Evolutionary conservation across 495 filamentous ascomycete species (phyloP), one percentile per base, ranked within the genome.

Genomic region (Talaromyces nanjingensis): DNA sequence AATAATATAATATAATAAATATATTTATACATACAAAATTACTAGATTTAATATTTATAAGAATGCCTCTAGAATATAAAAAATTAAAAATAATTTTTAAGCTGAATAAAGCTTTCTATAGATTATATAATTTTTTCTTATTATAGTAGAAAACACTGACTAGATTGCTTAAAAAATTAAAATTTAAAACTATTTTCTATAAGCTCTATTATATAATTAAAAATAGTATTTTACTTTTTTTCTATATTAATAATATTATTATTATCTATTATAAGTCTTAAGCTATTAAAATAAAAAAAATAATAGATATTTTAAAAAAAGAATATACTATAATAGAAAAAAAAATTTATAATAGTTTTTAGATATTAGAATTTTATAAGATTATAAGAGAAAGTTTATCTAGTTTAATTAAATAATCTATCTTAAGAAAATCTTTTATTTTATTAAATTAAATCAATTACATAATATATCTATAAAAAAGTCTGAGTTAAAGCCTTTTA

Each of bases 171-270:
- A 2, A 3, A 1, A 56, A 69, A 7, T 39, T 73, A 14, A 67
- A 59, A 4, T 54, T 73, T 4, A 5, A 63, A 12, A 25, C 27
- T 12, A 60, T 73, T 27, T 49, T 59, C 12, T 63, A 67, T 34
- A 64, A 67, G n/a, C 62, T 56, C 22, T 74, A 66, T 61, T 27
- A 69, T 0, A 70, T 72, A 27, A 62, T 57, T 1, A 53, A 65
- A 7, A 16, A 66, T 20, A 39, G 58, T 2, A 65, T 72, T 9
- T 56, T 69, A 55, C 18, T 73, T 5, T 70, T 73, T 59, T 67
- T 73, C 42, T 73, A 71, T 64, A 60, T 72, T 0, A 65, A 72
- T 65, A 63, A 72, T 53, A 69, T 71, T 9, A 6, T 70, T 4
- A 63, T 72, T 47, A 22, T 33, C 11, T 47, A 31, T 33, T 34